Base-by-base conservation (phyloP, 139 green algal species). In the Chlorokybus atmophyticus region DNA sequence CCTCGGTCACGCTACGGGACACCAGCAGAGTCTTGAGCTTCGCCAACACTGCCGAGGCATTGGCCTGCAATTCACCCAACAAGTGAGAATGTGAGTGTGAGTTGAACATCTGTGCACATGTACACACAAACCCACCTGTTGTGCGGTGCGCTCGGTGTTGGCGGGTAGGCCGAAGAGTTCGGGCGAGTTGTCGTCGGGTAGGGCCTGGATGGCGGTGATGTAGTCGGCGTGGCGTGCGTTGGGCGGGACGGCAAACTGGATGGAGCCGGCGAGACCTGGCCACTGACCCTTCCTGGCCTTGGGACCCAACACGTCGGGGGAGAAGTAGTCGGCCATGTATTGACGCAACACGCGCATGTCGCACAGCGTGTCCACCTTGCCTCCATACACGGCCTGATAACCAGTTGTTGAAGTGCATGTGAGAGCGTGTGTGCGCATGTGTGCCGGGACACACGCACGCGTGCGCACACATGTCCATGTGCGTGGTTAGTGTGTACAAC, bases 341-440 rank as follows among this genome's bases (percentile, higher is more conserved):
- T 44, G 10, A 44, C 35, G 35, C 35, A 86, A 40, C 25, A 82
- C 61, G 61, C 70, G 60, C 32, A 63, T 35, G 60, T 93, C 84
- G 24, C 68, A 67, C 2, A 31, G 32, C 53, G 75, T 84, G 64
- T 88, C 81, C 19, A 93, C 67, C 7, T 79, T 60, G 23, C 82
- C 84, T 27, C 84, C 81, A 44, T 93, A 93, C 29, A 93, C 80
- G 52, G 80, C 81, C 30, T 82, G n/a, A n/a, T n/a, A n/a, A n/a
- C n/a, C n/a, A n/a, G n/a, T n/a, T n/a, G n/a, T n/a, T n/a, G n/a
- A n/a, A n/a, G n/a, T n/a, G n/a, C n/a, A n/a, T n/a, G n/a, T n/a
- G n/a, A n/a, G n/a, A n/a, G n/a, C n/a, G n/a, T n/a, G n/a, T n/a
- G n/a, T n/a, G n/a, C n/a, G n/a, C n/a, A n/a, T n/a, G n/a, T n/a